A percentile compares a stretch with the other conserved stretches of the same genome.
phyloP scores from a whole-genome alignment of 2,329 filamentous ascomycete genomes.

The Aureobasidium pullulans region DNA sequence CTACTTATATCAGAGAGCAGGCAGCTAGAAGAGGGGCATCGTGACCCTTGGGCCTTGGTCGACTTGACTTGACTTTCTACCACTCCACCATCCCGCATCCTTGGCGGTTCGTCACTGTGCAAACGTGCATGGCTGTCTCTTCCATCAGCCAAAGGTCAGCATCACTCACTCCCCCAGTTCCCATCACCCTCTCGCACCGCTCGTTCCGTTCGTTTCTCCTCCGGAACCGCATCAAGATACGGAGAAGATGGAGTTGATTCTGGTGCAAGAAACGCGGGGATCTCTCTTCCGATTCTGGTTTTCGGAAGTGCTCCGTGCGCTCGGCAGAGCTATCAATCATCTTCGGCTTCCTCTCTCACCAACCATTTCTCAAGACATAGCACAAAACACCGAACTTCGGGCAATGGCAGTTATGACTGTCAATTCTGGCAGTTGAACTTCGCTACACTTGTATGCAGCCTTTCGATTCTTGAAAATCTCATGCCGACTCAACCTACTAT shows the following conservation, averaged over 20 bases:
- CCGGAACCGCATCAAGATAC: not conserved
- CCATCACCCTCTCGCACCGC: not conserved
- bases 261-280: not conserved
- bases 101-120: not conserved
- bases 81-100: not conserved
- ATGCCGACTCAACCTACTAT: not conserved
- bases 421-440: not conserved
- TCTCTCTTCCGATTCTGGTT: not conserved
- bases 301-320: constrained; percentile 1
- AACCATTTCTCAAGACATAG: not conserved
- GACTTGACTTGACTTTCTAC: not conserved
- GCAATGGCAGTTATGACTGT: not conserved
- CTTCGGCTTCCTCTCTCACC: not conserved
- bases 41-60: not conserved
- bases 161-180: not conserved
- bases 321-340: not conserved
- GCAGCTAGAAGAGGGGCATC: not conserved
- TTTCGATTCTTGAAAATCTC: not conserved
- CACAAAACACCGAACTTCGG: not conserved
- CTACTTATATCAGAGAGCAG: no score
- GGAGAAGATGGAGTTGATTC: not conserved
- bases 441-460: not conserved
- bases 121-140: not conserved
- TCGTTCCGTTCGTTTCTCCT: not conserved
- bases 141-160: not conserved